Evolutionary conservation across 768 basidiomycete species (phyloP), one percentile per base, ranked within the genome.

Genomic region (Pleurotus eryngii): DNA sequence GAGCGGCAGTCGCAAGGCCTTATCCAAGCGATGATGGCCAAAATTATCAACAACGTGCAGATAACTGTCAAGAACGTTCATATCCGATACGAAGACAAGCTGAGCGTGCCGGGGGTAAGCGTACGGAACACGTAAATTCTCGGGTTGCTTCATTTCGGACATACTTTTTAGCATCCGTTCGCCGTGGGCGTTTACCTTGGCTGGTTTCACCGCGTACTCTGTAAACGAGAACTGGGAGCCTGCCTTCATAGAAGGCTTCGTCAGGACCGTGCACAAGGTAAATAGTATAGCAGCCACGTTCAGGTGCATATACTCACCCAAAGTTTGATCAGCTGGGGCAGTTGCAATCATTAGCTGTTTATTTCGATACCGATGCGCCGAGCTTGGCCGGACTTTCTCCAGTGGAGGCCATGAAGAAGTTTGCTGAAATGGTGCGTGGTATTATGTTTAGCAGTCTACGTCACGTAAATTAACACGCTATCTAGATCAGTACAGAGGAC

Each of bases 31-130:
- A 74, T 98, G 47, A 84, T 89, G 43, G 81, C 88, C 46, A 97
- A 96, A 68, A 82, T 98, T 57, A 84, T 98, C 61, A 96, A 98
- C 73, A 99, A 99, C 67, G 71, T 98, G 22, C 97, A 99, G 74
- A 85, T 98, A 22, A 95, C 93, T 11, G 85, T 98, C 59, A 92
- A 89, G 73, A 96, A 97, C 64, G 92, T 99, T 45, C 97, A 99
- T 69, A 73, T 98, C 46, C 88, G 97, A 53, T 99, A 98, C 65
- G 97, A 99, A 72, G 97, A 99, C 74, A 88, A 87, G 49, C 70
- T 94, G 64, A 97, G 93, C 64, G 93, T 95, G 24, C 95, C 95
- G 27, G 92, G 90, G 26, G 95, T 95, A 70, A 65, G 89, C 75
- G 35, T 35, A 24, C 37, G 3, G 49, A 20, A 22, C 14, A n/a